Evolutionary conservation across 2,329 filamentous ascomycete species (phyloP).

Genomic region (Monosporascus cannonballus): DNA sequence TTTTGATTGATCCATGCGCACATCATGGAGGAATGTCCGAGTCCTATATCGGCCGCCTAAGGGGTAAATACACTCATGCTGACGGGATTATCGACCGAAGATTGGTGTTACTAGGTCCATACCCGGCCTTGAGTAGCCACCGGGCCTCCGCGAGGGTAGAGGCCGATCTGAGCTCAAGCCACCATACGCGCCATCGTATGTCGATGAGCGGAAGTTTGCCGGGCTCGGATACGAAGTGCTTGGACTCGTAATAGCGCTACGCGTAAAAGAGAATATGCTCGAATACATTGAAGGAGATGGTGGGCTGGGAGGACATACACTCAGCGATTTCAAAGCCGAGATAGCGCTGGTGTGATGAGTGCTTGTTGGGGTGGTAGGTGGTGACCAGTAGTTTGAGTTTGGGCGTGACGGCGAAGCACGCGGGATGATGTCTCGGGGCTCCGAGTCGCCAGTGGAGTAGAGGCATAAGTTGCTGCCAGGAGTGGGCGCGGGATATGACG

Average conservation of each 20-base stretch:
- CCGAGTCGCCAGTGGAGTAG: conserved; percentile 39
- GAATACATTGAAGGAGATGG: conserved; percentile 42
- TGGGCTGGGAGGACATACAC: conserved; percentile 48
- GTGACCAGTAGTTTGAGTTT: conserved; percentile 48
- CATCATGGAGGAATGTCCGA: conserved; percentile 10
- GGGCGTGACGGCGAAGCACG: conserved; percentile 58
- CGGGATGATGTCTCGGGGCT: conserved; percentile 57
- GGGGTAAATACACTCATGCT: conserved; percentile 6
- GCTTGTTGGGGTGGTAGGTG: conserved; percentile 43
- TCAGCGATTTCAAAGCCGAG: conserved; percentile 49
- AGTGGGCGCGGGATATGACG: conserved; percentile 19
- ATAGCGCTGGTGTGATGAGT: conserved; percentile 45
- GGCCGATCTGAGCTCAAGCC: conserved; percentile 45
- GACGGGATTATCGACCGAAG: conserved; percentile 36
- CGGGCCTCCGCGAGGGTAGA: conserved; percentile 48
- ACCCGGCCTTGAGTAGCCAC: conserved; percentile 51
- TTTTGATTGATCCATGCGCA: neutral
- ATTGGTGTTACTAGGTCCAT: conserved; percentile 59
- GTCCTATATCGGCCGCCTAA: conserved; percentile 14
- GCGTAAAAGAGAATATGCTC: conserved; percentile 48
- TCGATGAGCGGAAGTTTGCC: conserved; percentile 42
- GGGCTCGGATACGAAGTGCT: conserved; percentile 45
- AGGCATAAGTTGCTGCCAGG: conserved; percentile 34
- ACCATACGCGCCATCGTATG: conserved; percentile 40
- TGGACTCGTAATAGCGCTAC: conserved; percentile 46